These are phyloP conservation scores for Trichosanthes cucumerina DNA, from an alignment of 306 rosid species.

Conservation along the genomic window DNA sequence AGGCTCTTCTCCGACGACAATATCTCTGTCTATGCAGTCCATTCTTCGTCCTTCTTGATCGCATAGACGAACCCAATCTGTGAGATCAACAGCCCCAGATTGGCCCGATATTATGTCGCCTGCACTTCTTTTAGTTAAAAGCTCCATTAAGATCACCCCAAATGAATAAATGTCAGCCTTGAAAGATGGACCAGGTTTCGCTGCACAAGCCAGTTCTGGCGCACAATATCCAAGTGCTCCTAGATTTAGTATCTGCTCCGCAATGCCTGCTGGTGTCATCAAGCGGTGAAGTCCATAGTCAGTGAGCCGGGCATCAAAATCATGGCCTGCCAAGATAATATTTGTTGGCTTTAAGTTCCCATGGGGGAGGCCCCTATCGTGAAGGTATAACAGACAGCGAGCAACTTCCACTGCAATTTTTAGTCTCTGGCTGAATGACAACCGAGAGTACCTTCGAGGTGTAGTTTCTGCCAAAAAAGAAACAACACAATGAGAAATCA, in stretches of 20 bases:
- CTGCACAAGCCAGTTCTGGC: conserved; percentile 66
- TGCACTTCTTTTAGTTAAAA: conserved; percentile 84
- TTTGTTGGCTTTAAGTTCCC: conserved; percentile 93
- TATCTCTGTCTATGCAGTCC: conserved; percentile 94
- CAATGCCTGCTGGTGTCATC: conserved; percentile 79
- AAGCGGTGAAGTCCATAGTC: conserved; percentile 88
- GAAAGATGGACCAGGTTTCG: conserved; percentile 69
- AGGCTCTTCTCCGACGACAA: conserved; percentile 77
- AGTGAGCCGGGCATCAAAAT: conserved; percentile 50
- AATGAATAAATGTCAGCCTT: conserved; percentile 92
- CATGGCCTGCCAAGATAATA: conserved; percentile 52
- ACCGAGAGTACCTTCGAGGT: conserved; percentile 75
- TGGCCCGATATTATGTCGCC: conserved; percentile 97
- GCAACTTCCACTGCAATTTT: conserved; percentile 77
- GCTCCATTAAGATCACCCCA: conserved; percentile 90
- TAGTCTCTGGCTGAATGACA: conserved; percentile 73
- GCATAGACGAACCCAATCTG: conserved; percentile 96
- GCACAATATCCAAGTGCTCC: conserved; percentile 97
- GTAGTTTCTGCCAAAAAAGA: conserved; percentile 59
- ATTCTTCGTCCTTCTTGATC: conserved; percentile 88
- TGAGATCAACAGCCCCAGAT: conserved; percentile 88
- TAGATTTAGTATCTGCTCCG: conserved; percentile 82
- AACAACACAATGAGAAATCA: conserved; percentile 5
- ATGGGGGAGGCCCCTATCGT: conserved; percentile 87
- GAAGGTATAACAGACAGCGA: conserved; percentile 66